Evolutionary conservation across 73 alveolate genomes (phyloP).

Genomic region (Paramecium sonneborni): DNA sequence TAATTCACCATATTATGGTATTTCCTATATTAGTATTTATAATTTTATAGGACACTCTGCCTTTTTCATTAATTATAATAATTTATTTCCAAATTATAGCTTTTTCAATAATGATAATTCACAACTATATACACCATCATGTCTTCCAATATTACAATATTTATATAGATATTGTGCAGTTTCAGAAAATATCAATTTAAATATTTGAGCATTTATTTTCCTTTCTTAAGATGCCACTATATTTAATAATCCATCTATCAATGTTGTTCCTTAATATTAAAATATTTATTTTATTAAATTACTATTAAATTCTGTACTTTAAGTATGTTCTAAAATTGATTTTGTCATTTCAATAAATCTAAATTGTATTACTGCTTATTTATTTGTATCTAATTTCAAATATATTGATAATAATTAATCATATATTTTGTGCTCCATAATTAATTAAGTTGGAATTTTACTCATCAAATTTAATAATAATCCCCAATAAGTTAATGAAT

Average conservation of each 20-base stretch:
- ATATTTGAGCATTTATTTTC: not conserved
- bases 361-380: not conserved
- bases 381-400: not conserved
- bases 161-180: not conserved
- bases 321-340: not conserved
- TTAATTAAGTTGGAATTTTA: not conserved
- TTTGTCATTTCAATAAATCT: conserved; percentile 45
- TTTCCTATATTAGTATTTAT: not conserved
- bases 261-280: not conserved
- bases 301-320: not conserved
- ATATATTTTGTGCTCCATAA: conserved; percentile 1
- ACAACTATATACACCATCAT: conserved; percentile 25
- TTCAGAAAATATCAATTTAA: not conserved
- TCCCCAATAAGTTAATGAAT: conserved; percentile 48
- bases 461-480: conserved; percentile 2
- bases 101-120: not conserved
- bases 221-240: not conserved
- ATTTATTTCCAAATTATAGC: not conserved
- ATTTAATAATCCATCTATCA: not conserved
- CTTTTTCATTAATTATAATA: not conserved
- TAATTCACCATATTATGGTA: not conserved
- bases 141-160: conserved; percentile 54
- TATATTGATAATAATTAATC: not conserved
- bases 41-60: not conserved
- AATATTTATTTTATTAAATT: not conserved